Evolutionary conservation across 148 eudicot species (phyloP).

Genomic region (Rheum nobile): DNA sequence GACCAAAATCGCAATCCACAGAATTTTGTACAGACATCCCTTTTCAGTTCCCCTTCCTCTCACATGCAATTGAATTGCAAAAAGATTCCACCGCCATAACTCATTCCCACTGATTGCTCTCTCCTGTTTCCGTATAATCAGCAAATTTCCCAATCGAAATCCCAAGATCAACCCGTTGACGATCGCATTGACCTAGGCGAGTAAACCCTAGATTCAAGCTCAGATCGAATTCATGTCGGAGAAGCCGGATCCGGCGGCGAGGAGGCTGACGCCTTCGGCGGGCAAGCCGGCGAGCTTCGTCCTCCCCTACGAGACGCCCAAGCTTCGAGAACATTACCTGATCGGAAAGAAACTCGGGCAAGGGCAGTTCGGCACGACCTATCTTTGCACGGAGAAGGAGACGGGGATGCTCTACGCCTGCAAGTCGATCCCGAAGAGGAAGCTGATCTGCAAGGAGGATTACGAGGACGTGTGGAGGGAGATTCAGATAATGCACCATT

Average conservation of each 20-base stretch:
- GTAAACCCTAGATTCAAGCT: neutral
- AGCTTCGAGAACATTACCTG: constrained; percentile 43
- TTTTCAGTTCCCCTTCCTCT: constrained; percentile 1
- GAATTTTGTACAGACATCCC: constrained; percentile 7
- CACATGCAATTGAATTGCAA: constrained; percentile 4
- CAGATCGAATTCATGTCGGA: constrained; percentile 8
- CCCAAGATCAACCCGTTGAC: neutral
- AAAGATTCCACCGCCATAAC: neutral
- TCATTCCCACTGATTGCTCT: neutral
- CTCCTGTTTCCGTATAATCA: neutral
- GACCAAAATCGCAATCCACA: neutral
- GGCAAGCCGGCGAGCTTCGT: constrained; percentile 36
- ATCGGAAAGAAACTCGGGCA: constrained; percentile 61
- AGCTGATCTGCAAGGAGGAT: constrained; percentile 51
- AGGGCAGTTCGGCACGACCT: constrained; percentile 70
- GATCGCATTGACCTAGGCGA: constrained; percentile 4
- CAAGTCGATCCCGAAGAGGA: constrained; percentile 67
- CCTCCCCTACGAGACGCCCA: constrained; percentile 47
- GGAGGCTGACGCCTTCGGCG: constrained; percentile 12
- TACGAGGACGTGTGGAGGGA: constrained; percentile 75
- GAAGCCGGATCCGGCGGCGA: constrained; percentile 1
- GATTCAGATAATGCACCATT: constrained; percentile 75
- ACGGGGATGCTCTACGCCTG: constrained; percentile 42
- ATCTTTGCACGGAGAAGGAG: constrained; percentile 41
- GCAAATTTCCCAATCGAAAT: neutral